Conservation (phyloP, 148 eudicot genomes). For the Cornus kousa region DNA sequence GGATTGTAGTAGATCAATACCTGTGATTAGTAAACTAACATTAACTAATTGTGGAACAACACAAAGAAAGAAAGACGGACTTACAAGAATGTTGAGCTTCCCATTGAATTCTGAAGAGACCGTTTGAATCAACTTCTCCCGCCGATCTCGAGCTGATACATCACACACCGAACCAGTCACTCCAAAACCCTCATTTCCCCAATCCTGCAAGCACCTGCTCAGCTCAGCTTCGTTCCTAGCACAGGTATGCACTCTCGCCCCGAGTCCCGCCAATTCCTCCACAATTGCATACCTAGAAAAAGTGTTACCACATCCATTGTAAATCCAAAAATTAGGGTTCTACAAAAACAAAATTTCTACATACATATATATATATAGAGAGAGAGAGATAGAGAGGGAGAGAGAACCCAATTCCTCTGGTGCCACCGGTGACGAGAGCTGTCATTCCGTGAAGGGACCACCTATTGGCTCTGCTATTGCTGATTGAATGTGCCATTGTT, state of each 20-base stretch:
- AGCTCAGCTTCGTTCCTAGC: constrained; percentile 52
- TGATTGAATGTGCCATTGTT: not conserved
- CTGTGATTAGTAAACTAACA: no score
- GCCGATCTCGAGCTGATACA: constrained; percentile 44
- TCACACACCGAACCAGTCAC: constrained; percentile 69
- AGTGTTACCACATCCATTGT: not conserved
- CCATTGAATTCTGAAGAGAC: constrained; percentile 54
- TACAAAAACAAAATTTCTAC: not conserved
- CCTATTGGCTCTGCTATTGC: constrained; percentile 6
- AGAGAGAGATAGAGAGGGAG: not conserved
- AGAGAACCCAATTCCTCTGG: constrained; percentile 65
- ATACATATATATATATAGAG: not conserved
- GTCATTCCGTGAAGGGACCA: constrained; percentile 55
- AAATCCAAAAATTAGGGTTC: constrained; percentile 7
- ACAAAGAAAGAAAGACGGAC: not conserved
- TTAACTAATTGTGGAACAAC: no score
- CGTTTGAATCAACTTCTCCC: constrained; percentile 35
- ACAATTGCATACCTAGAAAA: constrained; percentile 53
- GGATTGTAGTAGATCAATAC: no score
- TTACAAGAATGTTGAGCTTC: constrained; percentile 67
- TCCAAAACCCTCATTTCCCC: constrained; percentile 48
- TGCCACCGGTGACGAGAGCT: constrained; percentile 77
- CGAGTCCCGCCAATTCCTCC: constrained; percentile 65
- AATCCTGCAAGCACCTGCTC: constrained; percentile 39
- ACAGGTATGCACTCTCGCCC: constrained; percentile 70